A percentile compares a stretch with the other conserved stretches of the same genome.
phyloP scores from a whole-genome alignment of 768 basidiomycete species.

The Leucosporidium scottii region DNA sequence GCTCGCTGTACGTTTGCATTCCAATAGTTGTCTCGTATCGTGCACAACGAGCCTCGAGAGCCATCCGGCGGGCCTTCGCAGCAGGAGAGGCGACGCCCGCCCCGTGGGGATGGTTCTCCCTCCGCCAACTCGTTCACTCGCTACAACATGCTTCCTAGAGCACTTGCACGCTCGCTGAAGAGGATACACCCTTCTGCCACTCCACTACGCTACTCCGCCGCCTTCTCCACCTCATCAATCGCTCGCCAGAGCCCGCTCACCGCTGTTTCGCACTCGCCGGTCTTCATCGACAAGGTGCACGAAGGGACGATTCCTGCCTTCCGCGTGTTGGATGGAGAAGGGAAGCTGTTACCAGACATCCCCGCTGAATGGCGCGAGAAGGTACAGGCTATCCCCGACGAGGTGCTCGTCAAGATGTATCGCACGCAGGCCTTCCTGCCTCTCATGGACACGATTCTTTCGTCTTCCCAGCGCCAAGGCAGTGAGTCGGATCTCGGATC shows the following conservation, averaged over 20 bases:
- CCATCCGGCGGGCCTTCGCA: too few relatives aligned
- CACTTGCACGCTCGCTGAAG: too few relatives aligned
- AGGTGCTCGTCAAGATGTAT: slow-evolving; percentile 50
- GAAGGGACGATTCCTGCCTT: slow-evolving; percentile 63
- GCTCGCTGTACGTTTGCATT: too few relatives aligned
- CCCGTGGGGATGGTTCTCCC: too few relatives aligned
- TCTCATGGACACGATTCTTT: slow-evolving; percentile 64
- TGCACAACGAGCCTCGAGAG: too few relatives aligned
- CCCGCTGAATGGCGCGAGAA: slow-evolving; percentile 1
- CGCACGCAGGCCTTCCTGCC: slow-evolving; percentile 65
- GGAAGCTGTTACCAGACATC: slow-evolving; percentile 64
- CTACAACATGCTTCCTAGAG: too few relatives aligned
- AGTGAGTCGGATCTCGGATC: slow-evolving; percentile 42
- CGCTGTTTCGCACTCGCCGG: neutral
- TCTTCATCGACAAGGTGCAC: slow-evolving; percentile 14
- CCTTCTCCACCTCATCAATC: neutral
- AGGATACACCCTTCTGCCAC: too few relatives aligned
- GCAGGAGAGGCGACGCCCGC: too few relatives aligned
- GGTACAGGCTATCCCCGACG: slow-evolving; percentile 32
- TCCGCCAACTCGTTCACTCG: too few relatives aligned
- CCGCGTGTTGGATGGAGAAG: slow-evolving; percentile 73
- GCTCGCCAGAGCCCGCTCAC: neutral
- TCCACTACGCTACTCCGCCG: neutral
- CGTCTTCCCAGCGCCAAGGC: slow-evolving; percentile 88
- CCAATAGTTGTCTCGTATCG: too few relatives aligned